These are phyloP conservation scores for Cladobotryum mycophilum DNA, from an alignment of 2,329 filamentous ascomycete genomes.

Conservation along the genomic window DNA sequence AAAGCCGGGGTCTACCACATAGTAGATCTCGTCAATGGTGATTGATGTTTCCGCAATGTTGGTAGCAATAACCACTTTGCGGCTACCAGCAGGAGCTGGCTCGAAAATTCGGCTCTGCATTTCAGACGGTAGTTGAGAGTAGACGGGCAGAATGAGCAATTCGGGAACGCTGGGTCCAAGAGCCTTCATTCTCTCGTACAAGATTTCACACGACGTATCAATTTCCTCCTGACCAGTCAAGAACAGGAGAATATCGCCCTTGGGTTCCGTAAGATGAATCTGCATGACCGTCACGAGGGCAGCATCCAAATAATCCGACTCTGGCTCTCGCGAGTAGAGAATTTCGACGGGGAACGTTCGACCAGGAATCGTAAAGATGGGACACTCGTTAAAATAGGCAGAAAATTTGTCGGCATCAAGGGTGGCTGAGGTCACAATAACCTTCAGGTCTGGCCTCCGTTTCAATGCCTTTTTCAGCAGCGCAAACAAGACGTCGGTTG, in stretches of 20 bases:
- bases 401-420: slow-evolving; percentile 97
- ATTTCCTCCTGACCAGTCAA: slow-evolving; percentile 97
- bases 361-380: slow-evolving; percentile 94
- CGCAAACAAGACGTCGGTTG: slow-evolving; percentile 92
- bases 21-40: slow-evolving; percentile 96
- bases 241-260: slow-evolving; percentile 93
- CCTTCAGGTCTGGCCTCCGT: slow-evolving; percentile 76
- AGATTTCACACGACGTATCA: slow-evolving; percentile 85
- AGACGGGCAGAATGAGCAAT: slow-evolving; percentile 89
- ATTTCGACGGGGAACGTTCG: slow-evolving; percentile 94
- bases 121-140: slow-evolving; percentile 85
- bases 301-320: slow-evolving; percentile 90
- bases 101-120: slow-evolving; percentile 95
- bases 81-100: slow-evolving; percentile 73
- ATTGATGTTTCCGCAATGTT: slow-evolving; percentile 98
- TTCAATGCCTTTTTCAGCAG: slow-evolving; percentile 90
- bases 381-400: slow-evolving; percentile 89
- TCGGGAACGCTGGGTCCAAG: slow-evolving; percentile 86
- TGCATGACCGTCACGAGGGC: slow-evolving; percentile 97
- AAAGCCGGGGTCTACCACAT: slow-evolving; percentile 93
- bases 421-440: slow-evolving; percentile 95
- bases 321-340: slow-evolving; percentile 89
- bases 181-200: slow-evolving; percentile 94
- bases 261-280: slow-evolving; percentile 87
- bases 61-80: slow-evolving; percentile 95